Evolutionary conservation across 768 basidiomycete species (phyloP).

Genomic region (Collybia mongolica): DNA sequence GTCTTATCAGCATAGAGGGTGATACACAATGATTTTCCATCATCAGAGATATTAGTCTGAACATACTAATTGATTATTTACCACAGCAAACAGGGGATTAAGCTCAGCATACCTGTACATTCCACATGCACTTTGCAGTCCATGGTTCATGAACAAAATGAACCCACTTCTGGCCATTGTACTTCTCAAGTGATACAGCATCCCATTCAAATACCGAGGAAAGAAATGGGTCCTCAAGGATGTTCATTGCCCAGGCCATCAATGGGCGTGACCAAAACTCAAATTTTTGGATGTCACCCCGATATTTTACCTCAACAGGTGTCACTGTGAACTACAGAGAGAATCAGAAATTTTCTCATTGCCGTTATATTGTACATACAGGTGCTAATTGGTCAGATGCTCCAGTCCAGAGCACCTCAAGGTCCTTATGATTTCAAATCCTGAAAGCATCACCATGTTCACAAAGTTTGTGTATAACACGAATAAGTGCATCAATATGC

Average conservation of each 20-base stretch:
- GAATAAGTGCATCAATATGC: background rate
- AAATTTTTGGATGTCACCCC: background rate
- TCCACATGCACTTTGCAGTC: constrained; percentile 3
- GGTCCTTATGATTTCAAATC: background rate
- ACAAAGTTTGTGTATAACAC: background rate
- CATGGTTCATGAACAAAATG: background rate
- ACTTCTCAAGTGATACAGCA: background rate
- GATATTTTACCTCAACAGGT: background rate
- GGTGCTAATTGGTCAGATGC: background rate
- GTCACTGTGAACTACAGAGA: background rate
- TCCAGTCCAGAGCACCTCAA: background rate
- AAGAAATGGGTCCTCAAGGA: background rate
- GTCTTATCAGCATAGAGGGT: constrained; percentile 39
- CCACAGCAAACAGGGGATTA: too few relatives aligned
- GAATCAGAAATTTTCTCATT: too few relatives aligned
- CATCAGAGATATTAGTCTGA: too few relatives aligned
- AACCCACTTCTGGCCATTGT: constrained; percentile 5
- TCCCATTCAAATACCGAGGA: background rate
- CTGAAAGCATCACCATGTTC: background rate
- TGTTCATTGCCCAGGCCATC: background rate
- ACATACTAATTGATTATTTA: too few relatives aligned
- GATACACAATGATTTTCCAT: constrained; percentile 24
- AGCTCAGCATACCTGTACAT: constrained; percentile 2
- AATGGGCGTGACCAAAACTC: background rate
- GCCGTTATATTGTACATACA: background rate